Conservation (phyloP, 1,139 yeast species). For the Diutina rugosa region DNA sequence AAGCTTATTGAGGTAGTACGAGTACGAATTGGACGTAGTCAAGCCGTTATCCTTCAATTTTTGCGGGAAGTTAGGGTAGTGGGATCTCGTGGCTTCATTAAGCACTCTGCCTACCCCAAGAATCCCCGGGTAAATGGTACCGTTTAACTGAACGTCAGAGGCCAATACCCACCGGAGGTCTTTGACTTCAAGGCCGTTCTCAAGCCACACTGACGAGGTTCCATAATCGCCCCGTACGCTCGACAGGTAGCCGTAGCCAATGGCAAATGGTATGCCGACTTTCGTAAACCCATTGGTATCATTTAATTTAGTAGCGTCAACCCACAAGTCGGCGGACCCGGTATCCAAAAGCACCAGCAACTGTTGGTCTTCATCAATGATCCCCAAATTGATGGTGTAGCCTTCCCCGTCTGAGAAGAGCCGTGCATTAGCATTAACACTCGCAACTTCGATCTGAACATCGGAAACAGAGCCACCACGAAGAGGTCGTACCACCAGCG, state of each 20-base stretch:
- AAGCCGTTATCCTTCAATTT: background rate
- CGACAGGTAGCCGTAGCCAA: constrained; percentile 4
- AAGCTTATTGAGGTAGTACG: background rate
- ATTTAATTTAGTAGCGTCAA: background rate
- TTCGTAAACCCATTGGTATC: background rate
- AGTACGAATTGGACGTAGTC: background rate
- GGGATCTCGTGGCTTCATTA: background rate
- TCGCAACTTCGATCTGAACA: too few relatives aligned
- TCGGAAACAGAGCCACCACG: too few relatives aligned
- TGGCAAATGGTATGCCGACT: constrained; percentile 3
- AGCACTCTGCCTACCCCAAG: constrained; percentile 4
- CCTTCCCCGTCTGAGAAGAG: background rate
- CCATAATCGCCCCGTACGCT: constrained; percentile 4
- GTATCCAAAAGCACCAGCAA: constrained; percentile 5
- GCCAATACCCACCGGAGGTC: constrained; percentile 5
- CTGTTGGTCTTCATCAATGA: constrained; percentile 4
- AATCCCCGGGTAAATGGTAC: constrained; percentile 3
- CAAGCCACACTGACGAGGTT: constrained; percentile 2
- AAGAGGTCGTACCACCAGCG: too few relatives aligned
- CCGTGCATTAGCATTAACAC: too few relatives aligned
- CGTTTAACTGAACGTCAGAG: background rate
- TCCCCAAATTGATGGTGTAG: background rate
- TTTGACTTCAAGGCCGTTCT: constrained; percentile 1
- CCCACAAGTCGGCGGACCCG: constrained; percentile 7
- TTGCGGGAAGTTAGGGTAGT: background rate